These are phyloP conservation scores for Phyllachora maydis DNA, from an alignment of 2,329 filamentous ascomycete species.

Conservation along the genomic window DNA sequence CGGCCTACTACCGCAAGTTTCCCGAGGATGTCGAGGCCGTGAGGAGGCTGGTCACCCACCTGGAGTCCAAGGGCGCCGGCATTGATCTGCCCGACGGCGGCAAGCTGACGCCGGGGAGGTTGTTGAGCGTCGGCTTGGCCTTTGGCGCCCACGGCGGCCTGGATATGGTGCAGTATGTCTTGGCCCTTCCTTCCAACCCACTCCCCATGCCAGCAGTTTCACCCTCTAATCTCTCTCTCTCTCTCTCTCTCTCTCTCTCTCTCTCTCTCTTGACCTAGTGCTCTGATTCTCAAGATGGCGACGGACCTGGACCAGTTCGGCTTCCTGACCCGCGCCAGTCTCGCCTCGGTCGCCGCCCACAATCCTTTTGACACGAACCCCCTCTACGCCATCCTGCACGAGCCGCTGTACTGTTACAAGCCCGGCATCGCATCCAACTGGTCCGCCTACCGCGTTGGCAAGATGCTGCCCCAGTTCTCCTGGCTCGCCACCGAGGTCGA, in stretches of 20 bases:
- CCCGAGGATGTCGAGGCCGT: constrained; percentile 58
- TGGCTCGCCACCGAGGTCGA: constrained; percentile 27
- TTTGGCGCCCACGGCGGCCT: constrained; percentile 68
- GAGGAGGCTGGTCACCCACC: constrained; percentile 41
- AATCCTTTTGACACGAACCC: constrained; percentile 55
- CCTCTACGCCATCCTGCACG: constrained; percentile 74
- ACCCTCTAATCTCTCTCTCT: no score
- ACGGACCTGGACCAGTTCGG: constrained; percentile 58
- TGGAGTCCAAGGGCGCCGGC: constrained; percentile 35
- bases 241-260: no score
- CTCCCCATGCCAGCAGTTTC: no score
- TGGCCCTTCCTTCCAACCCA: no score
- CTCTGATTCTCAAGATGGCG: constrained; percentile 47
- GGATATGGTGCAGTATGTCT: constrained; percentile 55
- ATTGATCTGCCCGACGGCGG: constrained; percentile 52
- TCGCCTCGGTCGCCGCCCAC: constrained; percentile 45
- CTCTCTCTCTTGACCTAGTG: no score
- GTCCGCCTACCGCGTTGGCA: constrained; percentile 49
- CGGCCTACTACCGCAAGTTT: constrained; percentile 66
- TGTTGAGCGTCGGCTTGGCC: constrained; percentile 56
- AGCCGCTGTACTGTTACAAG: constrained; percentile 67
- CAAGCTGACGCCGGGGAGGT: constrained; percentile 47
- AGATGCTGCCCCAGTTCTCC: constrained; percentile 20
- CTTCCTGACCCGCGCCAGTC: constrained; percentile 51
- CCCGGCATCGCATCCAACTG: constrained; percentile 44